Percentiles rank a stretch among this genome's conserved stretches.
Conservation (phyloP, 192 early-diverging fungal genomes). For the Thamnidium elegans region DNA sequence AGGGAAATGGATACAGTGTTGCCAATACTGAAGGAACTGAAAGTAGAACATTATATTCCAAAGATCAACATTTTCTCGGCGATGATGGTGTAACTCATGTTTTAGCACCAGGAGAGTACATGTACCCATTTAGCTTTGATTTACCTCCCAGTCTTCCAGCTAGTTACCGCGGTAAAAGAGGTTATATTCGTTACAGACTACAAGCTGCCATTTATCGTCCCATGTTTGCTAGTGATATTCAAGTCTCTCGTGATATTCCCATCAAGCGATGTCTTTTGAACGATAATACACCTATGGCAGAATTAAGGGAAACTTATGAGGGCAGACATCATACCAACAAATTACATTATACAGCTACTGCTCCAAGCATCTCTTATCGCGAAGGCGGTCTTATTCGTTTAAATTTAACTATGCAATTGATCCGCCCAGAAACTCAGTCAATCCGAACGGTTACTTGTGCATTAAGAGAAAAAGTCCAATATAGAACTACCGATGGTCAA, state of each 20-base stretch:
- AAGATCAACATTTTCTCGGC: conserved; percentile 23
- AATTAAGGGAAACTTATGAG: conserved; percentile 10
- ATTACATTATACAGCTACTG: conserved; percentile 29
- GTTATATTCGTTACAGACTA: conserved; percentile 45
- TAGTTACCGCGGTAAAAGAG: conserved; percentile 44
- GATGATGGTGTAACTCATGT: conserved; percentile 20
- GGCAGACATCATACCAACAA: conserved; percentile 14
- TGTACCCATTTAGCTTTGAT: conserved; percentile 27
- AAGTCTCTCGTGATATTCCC: conserved; percentile 36
- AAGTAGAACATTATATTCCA: conserved; percentile 21
- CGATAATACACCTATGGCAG: conserved; percentile 1
- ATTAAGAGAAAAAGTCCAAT: conserved; percentile 34
- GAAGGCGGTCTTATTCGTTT: conserved; percentile 40
- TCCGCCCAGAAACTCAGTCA: conserved; percentile 12
- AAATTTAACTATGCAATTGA: conserved; percentile 24
- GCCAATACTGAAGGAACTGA: conserved; percentile 16
- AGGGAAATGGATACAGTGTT: conserved; percentile 1
- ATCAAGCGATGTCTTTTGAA: conserved; percentile 43
- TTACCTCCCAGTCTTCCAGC: conserved; percentile 37
- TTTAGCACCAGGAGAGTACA: conserved; percentile 27
- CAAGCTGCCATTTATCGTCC: conserved; percentile 38
- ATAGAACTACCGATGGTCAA: conserved; percentile 31
- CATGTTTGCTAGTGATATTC: conserved; percentile 42
- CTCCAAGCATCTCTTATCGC: conserved; percentile 33
- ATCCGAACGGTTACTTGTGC: conserved; percentile 33